phyloP scores from a whole-genome alignment of 2,329 filamentous ascomycete species.

The Fusarium longipes region DNA sequence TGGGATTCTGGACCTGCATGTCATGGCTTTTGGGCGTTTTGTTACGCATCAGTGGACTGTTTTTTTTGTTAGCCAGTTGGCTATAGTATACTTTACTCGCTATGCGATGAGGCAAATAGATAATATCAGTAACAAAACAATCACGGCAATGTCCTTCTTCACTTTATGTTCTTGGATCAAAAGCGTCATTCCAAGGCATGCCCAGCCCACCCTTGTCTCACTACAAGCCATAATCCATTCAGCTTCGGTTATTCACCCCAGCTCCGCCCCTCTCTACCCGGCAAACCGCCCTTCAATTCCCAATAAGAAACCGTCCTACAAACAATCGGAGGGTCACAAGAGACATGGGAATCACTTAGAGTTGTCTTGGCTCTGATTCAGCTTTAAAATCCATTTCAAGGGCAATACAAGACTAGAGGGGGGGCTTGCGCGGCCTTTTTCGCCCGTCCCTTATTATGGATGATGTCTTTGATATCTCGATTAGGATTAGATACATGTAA shows the following conservation, averaged over 20 bases:
- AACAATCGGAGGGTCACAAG: conserved; percentile 9
- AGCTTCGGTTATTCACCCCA: conserved; percentile 11
- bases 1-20: conserved; percentile 23
- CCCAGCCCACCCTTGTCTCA: conserved; percentile 16
- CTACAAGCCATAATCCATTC: conserved; percentile 12
- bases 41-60: not conserved
- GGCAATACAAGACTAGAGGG: not conserved
- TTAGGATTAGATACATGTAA: conserved; percentile 15
- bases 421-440: conserved; percentile 25
- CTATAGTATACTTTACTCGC: not conserved
- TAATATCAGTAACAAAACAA: not conserved
- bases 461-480: conserved; percentile 30
- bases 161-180: not conserved
- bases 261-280: conserved; percentile 23
- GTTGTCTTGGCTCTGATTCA: conserved; percentile 16
- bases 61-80: no score
- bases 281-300: not conserved
- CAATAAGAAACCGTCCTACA: conserved; percentile 1
- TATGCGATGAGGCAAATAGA: not conserved
- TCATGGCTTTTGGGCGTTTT: not conserved
- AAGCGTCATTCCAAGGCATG: not conserved
- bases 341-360: conserved; percentile 13
- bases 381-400: not conserved
- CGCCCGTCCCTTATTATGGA: not conserved
- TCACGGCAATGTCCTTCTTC: not conserved